These are phyloP conservation scores for Boletus smithii DNA, from an alignment of 1,284 basidiomycete species.

Conservation along the genomic window DNA sequence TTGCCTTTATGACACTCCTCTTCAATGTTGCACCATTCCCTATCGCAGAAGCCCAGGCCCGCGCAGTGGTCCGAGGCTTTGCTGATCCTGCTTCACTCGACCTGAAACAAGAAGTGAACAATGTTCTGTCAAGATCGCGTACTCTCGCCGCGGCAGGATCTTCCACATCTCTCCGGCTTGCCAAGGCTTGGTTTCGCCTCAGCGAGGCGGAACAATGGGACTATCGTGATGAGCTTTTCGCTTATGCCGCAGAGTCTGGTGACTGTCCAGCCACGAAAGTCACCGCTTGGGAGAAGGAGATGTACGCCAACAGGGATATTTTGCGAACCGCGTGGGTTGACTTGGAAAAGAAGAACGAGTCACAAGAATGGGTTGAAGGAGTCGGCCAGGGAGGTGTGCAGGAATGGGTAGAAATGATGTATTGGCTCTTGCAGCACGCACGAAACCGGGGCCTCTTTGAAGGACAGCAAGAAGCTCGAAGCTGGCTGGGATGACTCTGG, in stretches of 20 bases:
- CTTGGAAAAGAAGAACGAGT: constrained; percentile 53
- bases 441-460: constrained; percentile 6
- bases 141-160: constrained; percentile 35
- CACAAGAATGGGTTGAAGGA: constrained; percentile 55
- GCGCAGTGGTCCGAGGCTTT: constrained; percentile 53
- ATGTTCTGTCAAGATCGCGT: constrained; percentile 47
- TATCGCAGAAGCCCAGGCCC: constrained; percentile 64
- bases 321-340: constrained; percentile 58
- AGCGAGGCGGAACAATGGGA: constrained; percentile 54
- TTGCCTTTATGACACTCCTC: constrained; percentile 65
- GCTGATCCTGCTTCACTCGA: constrained; percentile 49
- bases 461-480: constrained; percentile 2
- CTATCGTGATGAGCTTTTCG: constrained; percentile 60
- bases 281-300: constrained; percentile 54
- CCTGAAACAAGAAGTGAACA: constrained; percentile 43
- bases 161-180: constrained; percentile 38
- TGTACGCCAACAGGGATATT: constrained; percentile 48
- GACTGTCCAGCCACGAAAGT: constrained; percentile 38
- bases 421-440: constrained; percentile 43
- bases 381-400: constrained; percentile 53
- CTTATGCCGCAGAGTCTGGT: constrained; percentile 41
- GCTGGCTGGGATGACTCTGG: not conserved
- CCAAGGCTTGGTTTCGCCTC: constrained; percentile 56
- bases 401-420: constrained; percentile 65
- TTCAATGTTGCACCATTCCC: constrained; percentile 60